These are phyloP conservation scores for Nitzschia palea DNA, from an alignment of 108 stramenopile species.

Conservation along the genomic window DNA sequence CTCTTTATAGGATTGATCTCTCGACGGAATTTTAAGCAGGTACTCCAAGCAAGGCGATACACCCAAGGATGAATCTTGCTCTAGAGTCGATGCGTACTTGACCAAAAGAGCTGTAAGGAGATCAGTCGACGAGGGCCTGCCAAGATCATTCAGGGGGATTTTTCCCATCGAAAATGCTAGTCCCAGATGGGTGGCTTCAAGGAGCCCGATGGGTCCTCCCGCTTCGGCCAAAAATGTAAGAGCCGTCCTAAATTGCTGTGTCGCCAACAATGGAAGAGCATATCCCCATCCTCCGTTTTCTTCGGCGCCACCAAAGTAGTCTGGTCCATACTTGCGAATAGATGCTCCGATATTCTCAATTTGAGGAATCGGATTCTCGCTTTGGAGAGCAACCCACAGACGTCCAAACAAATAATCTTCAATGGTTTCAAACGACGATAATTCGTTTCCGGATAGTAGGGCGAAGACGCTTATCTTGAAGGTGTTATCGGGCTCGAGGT, in stretches of 20 bases:
- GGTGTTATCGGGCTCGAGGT: slow-evolving; percentile 30
- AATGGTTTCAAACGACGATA: slow-evolving; percentile 46
- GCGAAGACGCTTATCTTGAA: slow-evolving; percentile 38
- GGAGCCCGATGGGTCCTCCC: slow-evolving; percentile 60
- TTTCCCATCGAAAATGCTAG: slow-evolving; percentile 24
- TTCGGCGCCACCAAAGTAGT: slow-evolving; percentile 64
- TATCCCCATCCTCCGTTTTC: slow-evolving; percentile 77
- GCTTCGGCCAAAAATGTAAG: slow-evolving; percentile 65
- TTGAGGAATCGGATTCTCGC: slow-evolving; percentile 31
- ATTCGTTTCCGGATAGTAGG: slow-evolving; percentile 30
- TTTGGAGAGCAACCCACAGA: slow-evolving; percentile 59
- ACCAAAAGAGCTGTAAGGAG: slow-evolving; percentile 41
- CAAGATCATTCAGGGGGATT: slow-evolving; percentile 27
- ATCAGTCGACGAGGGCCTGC: slow-evolving; percentile 12
- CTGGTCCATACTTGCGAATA: slow-evolving; percentile 69
- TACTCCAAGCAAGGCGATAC: slow-evolving; percentile 44
- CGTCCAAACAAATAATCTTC: slow-evolving; percentile 80
- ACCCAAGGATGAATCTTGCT: slow-evolving; percentile 17
- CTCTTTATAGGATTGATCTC: slow-evolving; percentile 9
- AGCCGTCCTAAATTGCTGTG: slow-evolving; percentile 76
- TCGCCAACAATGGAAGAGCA: slow-evolving; percentile 60
- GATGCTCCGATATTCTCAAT: slow-evolving; percentile 51
- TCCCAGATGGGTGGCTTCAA: slow-evolving; percentile 74
- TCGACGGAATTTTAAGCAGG: slow-evolving; percentile 38
- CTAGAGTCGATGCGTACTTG: slow-evolving; percentile 34